Evolutionary conservation across 345 rosid species (phyloP), one percentile per base, ranked within the genome.

Genomic region (Eucalyptus pauciflora): DNA sequence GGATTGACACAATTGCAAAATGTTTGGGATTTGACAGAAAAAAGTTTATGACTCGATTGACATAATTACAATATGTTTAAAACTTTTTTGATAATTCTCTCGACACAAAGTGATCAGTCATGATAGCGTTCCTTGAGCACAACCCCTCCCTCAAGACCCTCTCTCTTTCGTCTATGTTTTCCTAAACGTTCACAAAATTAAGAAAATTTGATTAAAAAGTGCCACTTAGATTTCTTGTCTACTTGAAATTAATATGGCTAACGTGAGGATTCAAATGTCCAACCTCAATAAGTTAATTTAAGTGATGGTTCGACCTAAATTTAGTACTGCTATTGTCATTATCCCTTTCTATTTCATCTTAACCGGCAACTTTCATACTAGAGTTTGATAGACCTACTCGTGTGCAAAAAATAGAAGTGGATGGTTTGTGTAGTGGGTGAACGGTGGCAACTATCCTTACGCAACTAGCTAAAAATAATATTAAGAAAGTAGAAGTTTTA

Each of bases 1-100:
- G 33, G 33, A 33, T 33, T 33, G 24, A 52, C 10, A 18, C 24
- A 52, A 52, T 52, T 52, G 10, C 10, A 52, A 52, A 52, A 52
- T 52, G 24, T 52, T 52, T 52, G 10, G 4, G 0, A 0, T 52
- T 52, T 7, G 56, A 1, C 4, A 52, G 7, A 51, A 43, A 43
- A 17, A 51, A 17, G 3, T 0, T 51, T 51, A 52, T 52, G 0
- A 52, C 4, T 17, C 0, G 7, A 52, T 18, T 52, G 0, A 1
- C 2, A 18, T 52, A 18, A 18, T 18, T 18, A 1, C 0, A 18
- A 52, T 52, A 52, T 0, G 0, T 18, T 52, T 1, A 52, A 52
- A 18, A 7, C 1, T 3, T 3, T 52, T 52, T 7, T 52, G 24
- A 0, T 52, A 52, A 18, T 52, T 52, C 1, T 52, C 24, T 0